Evolutionary conservation across 1,284 basidiomycete species (phyloP).

Genomic region (Marasmius oreades): DNA sequence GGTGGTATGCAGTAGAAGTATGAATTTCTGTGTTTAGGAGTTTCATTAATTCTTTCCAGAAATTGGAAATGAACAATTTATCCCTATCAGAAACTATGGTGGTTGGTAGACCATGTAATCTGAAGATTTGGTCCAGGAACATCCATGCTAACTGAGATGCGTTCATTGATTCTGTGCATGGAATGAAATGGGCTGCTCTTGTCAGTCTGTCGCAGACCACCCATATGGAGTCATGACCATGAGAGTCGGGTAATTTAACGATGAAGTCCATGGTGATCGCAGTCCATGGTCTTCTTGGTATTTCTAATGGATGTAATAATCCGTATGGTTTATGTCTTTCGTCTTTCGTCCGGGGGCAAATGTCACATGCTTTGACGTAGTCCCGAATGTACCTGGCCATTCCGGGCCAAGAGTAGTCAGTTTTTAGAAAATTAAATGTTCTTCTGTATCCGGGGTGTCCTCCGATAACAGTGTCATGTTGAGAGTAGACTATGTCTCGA

Average conservation of each 20-base stretch:
- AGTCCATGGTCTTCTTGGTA: conserved; percentile 29
- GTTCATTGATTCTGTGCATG: not conserved
- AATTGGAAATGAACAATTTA: conserved; percentile 29
- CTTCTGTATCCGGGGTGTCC: too few relatives aligned
- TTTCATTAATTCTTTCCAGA: conserved; percentile 23
- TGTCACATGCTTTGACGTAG: conserved; percentile 31
- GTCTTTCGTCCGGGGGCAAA: conserved; percentile 30
- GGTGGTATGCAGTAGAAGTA: conserved; percentile 28
- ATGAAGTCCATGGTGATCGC: conserved; percentile 38
- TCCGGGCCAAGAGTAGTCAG: conserved; percentile 12
- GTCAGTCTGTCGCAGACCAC: conserved; percentile 38
- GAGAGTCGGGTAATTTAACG: conserved; percentile 30
- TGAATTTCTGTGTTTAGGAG: conserved; percentile 21
- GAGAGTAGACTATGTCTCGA: too few relatives aligned
- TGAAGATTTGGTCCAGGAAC: conserved; percentile 29
- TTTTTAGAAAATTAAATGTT: too few relatives aligned
- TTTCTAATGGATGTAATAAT: conserved; percentile 30
- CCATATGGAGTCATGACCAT: conserved; percentile 32
- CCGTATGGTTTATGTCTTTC: conserved; percentile 30
- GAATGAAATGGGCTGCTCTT: conserved; percentile 31
- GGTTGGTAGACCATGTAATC: conserved; percentile 29
- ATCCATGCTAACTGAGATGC: conserved; percentile 23
- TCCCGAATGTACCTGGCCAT: conserved; percentile 21
- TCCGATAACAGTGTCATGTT: too few relatives aligned
- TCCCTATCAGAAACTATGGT: conserved; percentile 29